Percentiles rank a stretch among this genome's conserved stretches.
Conservation (phyloP, 345 rosid species). For the Gossypium bickii region DNA sequence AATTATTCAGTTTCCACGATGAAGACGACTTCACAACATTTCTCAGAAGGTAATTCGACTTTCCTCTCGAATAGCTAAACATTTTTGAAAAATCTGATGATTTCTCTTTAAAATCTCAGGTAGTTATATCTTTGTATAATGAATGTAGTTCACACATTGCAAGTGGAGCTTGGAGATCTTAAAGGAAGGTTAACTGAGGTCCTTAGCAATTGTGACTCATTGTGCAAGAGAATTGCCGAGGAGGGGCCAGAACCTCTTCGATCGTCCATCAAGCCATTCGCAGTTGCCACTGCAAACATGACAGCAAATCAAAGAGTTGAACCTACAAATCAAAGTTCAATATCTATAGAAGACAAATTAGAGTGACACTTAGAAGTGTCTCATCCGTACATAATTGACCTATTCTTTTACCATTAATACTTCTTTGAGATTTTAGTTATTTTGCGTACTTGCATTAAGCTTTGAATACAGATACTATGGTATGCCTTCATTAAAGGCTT, state of each 20-base stretch:
- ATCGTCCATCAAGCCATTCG: conserved; percentile 48
- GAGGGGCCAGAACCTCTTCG: conserved; percentile 83
- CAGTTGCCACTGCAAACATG: conserved; percentile 24
- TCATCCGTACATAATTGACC: neutral
- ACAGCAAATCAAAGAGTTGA: conserved; percentile 11
- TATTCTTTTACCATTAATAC: neutral
- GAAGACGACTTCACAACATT: conserved; percentile 71
- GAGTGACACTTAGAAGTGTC: neutral
- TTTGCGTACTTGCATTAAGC: neutral
- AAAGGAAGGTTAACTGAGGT: conserved; percentile 91
- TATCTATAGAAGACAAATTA: conserved; percentile 8
- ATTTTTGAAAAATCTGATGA: conserved; percentile 3
- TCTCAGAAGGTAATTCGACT: conserved; percentile 63
- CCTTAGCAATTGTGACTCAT: conserved; percentile 65
- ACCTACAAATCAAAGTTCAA: neutral
- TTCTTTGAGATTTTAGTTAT: neutral
- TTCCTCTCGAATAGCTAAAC: neutral
- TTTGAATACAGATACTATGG: neutral
- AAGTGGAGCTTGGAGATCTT: conserved; percentile 88
- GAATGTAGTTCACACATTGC: conserved; percentile 65
- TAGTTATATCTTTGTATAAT: conserved; percentile 14
- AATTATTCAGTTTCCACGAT: conserved; percentile 66
- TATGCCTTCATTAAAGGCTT: neutral
- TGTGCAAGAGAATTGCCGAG: conserved; percentile 64
- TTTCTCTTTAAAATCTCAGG: neutral